Percentiles rank a stretch among this genome's conserved stretches.
These are phyloP conservation scores for Wickerhamomyces chaumierensis DNA, from an alignment of 805 yeast genomes.

Conservation along the genomic window DNA sequence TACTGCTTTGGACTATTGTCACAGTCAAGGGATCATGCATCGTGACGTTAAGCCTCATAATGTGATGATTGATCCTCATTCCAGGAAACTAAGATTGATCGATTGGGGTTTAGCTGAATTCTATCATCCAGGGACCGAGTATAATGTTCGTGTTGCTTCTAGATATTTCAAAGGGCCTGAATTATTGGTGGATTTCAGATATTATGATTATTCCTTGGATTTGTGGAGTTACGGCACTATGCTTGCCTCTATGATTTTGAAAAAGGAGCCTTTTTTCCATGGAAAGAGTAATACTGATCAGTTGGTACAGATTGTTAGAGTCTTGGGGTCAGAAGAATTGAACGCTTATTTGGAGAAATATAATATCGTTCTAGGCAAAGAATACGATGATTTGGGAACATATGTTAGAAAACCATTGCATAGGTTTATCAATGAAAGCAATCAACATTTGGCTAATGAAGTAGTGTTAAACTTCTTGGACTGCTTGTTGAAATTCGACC, in stretches of 20 bases:
- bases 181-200: conserved; percentile 67
- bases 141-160: conserved; percentile 86
- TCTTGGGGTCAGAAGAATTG: conserved; percentile 74
- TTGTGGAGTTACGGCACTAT: conserved; percentile 89
- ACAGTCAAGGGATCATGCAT: conserved; percentile 91
- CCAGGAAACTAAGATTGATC: conserved; percentile 54
- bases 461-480: conserved; percentile 63
- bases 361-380: conserved; percentile 57
- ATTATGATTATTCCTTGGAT: conserved; percentile 82
- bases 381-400: conserved; percentile 68
- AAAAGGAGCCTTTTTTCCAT: conserved; percentile 86
- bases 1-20: conserved; percentile 77
- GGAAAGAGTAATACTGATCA: conserved; percentile 90
- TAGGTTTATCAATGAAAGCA: conserved; percentile 44
- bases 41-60: conserved; percentile 92
- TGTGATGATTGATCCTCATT: conserved; percentile 78
- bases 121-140: conserved; percentile 81
- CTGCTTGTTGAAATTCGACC: conserved; percentile 68
- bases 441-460: conserved; percentile 38
- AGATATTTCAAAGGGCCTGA: conserved; percentile 92
- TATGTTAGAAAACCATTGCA: conserved; percentile 61
- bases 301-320: conserved; percentile 79
- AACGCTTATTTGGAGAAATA: conserved; percentile 57
- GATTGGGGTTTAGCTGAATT: conserved; percentile 96
- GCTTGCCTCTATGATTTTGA: conserved; percentile 81